Evolutionary conservation across 1,284 basidiomycete species (phyloP).

Genomic region (Ceratobasidium sp.): DNA sequence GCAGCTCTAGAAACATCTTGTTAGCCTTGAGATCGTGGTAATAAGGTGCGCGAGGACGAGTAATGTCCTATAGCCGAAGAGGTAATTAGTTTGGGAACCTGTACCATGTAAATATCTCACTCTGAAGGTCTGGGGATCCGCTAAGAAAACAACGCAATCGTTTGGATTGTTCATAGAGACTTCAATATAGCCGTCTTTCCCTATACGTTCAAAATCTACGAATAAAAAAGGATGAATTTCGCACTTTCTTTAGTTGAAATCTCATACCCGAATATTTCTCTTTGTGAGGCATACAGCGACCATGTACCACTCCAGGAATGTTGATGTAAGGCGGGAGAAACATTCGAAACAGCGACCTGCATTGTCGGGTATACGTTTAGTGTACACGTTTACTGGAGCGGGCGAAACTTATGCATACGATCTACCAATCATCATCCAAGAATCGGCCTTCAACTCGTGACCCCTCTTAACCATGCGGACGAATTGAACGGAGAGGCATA

Average conservation of each 20-base stretch:
- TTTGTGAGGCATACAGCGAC: neutral
- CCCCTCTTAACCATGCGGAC: slow-evolving; percentile 18
- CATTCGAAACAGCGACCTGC: neutral
- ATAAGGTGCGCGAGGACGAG: neutral
- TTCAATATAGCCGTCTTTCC: slow-evolving; percentile 20
- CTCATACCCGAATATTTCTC: slow-evolving; percentile 19
- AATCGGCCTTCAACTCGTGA: neutral
- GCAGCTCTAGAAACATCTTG: slow-evolving; percentile 21
- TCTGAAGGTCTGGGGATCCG: slow-evolving; percentile 21
- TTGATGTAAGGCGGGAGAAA: slow-evolving; percentile 1
- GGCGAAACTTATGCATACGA: neutral
- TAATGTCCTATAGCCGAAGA: neutral
- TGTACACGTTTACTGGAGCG: too few species aligned
- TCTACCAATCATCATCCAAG: neutral
- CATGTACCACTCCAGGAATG: slow-evolving; percentile 12
- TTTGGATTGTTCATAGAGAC: slow-evolving; percentile 2
- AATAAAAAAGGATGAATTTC: neutral
- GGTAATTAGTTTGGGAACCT: neutral
- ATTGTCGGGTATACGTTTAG: neutral
- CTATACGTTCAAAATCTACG: slow-evolving; percentile 4
- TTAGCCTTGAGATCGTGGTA: neutral
- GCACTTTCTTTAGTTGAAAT: neutral
- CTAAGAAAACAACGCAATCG: neutral
- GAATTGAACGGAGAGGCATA: slow-evolving; percentile 5
- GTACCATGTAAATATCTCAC: neutral